Conservation (phyloP, 352 stramenopile species). For the Phytophthora aleatoria region DNA sequence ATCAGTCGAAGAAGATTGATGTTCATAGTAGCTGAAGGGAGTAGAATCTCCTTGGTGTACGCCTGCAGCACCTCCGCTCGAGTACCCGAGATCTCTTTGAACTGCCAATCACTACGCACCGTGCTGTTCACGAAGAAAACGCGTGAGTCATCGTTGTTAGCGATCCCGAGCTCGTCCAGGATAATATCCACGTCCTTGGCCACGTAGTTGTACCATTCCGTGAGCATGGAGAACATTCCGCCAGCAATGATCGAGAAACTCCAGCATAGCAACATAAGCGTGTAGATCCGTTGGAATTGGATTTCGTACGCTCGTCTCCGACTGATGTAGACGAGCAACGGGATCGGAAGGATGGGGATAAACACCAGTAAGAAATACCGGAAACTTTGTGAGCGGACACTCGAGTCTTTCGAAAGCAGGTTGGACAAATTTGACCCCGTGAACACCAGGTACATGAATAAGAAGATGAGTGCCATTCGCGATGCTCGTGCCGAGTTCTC, state of each 20-base stretch:
- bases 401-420: constrained; percentile 60
- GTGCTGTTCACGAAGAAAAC: constrained; percentile 74
- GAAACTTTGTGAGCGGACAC: constrained; percentile 52
- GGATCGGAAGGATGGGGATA: constrained; percentile 67
- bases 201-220: constrained; percentile 81
- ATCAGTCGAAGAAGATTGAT: constrained; percentile 80
- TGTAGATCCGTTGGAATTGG: constrained; percentile 80
- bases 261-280: constrained; percentile 67
- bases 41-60: constrained; percentile 70
- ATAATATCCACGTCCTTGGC: constrained; percentile 69
- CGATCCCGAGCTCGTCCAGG: constrained; percentile 60
- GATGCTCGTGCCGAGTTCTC: constrained; percentile 75
- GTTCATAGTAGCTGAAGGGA: constrained; percentile 77
- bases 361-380: constrained; percentile 76
- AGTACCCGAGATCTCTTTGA: constrained; percentile 60
- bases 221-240: constrained; percentile 86
- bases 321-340: constrained; percentile 69
- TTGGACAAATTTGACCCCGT: constrained; percentile 77
- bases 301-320: constrained; percentile 66
- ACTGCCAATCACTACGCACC: constrained; percentile 49
- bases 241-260: constrained; percentile 74
- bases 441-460: constrained; percentile 75
- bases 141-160: constrained; percentile 25
- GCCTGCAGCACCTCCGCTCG: constrained; percentile 57
- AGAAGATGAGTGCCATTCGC: constrained; percentile 65